Evolutionary conservation across 495 filamentous ascomycete species (phyloP).

Genomic region (Penicillium coprophilum): DNA sequence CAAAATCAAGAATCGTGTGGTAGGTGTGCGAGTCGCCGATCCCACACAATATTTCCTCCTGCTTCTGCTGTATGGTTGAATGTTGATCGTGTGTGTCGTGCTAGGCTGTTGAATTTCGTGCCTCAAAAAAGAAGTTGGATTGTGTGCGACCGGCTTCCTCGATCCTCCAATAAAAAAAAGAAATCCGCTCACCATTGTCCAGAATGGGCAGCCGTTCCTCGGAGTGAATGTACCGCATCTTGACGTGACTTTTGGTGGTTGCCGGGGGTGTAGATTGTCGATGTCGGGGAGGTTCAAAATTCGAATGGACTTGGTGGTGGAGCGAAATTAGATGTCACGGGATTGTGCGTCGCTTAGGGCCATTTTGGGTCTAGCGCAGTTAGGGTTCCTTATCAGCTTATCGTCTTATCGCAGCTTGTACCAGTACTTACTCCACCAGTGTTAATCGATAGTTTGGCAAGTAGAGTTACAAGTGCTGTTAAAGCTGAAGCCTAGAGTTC

Average conservation of each 20-base stretch:
- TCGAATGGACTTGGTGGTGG: conserved; percentile 46
- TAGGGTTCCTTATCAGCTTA: conserved; percentile 41
- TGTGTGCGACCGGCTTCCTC: conserved; percentile 16
- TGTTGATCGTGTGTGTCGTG: conserved; percentile 1
- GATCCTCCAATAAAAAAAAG: conserved; percentile 19
- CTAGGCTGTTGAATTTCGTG: conserved; percentile 3
- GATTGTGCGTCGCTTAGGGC: conserved; percentile 54
- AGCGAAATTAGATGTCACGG: conserved; percentile 47
- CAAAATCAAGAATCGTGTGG: background rate
- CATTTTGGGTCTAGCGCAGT: conserved; percentile 37
- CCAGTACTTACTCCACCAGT: background rate
- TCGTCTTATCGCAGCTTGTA: conserved; percentile 9
- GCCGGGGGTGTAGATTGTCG: conserved; percentile 49
- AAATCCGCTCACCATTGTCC: conserved; percentile 79
- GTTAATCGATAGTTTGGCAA: background rate
- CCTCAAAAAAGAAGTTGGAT: conserved; percentile 10
- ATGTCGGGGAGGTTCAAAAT: conserved; percentile 50
- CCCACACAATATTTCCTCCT: conserved; percentile 15
- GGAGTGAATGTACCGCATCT: conserved; percentile 98
- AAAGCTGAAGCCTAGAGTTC: conserved; percentile 1
- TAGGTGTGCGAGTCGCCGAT: conserved; percentile 9
- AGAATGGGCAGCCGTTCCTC: conserved; percentile 91
- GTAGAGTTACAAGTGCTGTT: conserved; percentile 7
- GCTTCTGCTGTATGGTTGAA: background rate
- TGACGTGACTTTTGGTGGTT: conserved; percentile 55